These are phyloP conservation scores for Talaromyces sp. DNA, from an alignment of 2,329 filamentous ascomycete species.

Conservation along the genomic window DNA sequence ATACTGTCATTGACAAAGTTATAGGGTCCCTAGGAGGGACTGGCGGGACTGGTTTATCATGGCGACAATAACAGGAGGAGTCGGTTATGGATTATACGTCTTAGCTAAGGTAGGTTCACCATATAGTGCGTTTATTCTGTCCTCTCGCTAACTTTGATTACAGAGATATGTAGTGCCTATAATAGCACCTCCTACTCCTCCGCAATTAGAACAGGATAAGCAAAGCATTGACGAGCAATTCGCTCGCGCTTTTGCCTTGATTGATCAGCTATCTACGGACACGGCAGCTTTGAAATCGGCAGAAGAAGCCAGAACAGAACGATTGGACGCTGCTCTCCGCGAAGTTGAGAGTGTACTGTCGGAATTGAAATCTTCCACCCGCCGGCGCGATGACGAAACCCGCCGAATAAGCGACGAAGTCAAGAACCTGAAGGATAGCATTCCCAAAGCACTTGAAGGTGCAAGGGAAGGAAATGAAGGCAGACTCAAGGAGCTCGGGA, in stretches of 20 bases:
- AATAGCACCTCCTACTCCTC: conserved; percentile 88
- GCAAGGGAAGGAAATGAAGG: conserved; percentile 82
- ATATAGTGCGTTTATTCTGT: neutral
- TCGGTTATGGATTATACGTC: conserved; percentile 84
- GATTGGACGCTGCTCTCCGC: conserved; percentile 74
- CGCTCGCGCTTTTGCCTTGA: conserved; percentile 81
- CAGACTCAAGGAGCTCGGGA: conserved; percentile 78
- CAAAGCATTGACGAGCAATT: conserved; percentile 89
- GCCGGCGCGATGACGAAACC: conserved; percentile 81
- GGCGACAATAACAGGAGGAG: conserved; percentile 88
- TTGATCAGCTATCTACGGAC: conserved; percentile 89
- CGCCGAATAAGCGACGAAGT: conserved; percentile 85
- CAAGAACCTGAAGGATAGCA: conserved; percentile 73
- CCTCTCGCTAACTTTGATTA: conserved; percentile 21
- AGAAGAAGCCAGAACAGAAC: conserved; percentile 79
- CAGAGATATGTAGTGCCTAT: conserved; percentile 88
- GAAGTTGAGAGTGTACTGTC: conserved; percentile 82
- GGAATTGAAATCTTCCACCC: conserved; percentile 77
- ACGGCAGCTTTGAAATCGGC: conserved; percentile 83
- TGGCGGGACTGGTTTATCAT: conserved; percentile 99
- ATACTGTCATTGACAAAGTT: neutral
- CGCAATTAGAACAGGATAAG: conserved; percentile 93
- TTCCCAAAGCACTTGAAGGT: conserved; percentile 83
- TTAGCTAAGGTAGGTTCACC: conserved; percentile 69
- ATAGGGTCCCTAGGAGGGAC: conserved; percentile 70